Conservation (phyloP, 2,329 filamentous ascomycete species). For the Coccinonectria pachysandricola region DNA sequence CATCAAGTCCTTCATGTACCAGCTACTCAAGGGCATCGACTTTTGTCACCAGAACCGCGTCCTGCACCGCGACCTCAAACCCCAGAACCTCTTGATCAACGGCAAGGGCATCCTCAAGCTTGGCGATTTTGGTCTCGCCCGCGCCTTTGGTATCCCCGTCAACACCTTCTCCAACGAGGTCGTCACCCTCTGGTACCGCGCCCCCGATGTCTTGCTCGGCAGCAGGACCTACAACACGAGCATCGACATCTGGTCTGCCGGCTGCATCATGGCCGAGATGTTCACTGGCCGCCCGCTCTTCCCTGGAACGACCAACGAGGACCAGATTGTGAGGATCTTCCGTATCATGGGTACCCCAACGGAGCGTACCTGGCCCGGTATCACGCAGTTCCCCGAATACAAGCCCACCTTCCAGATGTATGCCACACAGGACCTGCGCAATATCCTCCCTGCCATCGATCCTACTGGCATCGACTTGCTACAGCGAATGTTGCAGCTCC, state of each 20-base stretch:
- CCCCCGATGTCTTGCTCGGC: slow-evolving; percentile 87
- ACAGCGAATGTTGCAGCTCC: slow-evolving; percentile 81
- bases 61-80: slow-evolving; percentile 89
- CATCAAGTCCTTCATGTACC: slow-evolving; percentile 99
- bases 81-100: slow-evolving; percentile 94
- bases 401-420: slow-evolving; percentile 92
- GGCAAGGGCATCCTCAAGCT: slow-evolving; percentile 82
- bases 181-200: slow-evolving; percentile 94
- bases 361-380: slow-evolving; percentile 90
- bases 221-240: slow-evolving; percentile 98
- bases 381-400: slow-evolving; percentile 94
- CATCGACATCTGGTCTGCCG: slow-evolving; percentile 98
- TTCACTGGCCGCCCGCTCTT: slow-evolving; percentile 93
- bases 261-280: slow-evolving; percentile 99
- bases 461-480: slow-evolving; percentile 77
- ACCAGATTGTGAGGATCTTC: slow-evolving; percentile 95
- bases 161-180: slow-evolving; percentile 99
- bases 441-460: slow-evolving; percentile 86
- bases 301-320: slow-evolving; percentile 95
- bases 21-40: slow-evolving; percentile 87
- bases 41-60: slow-evolving; percentile 98
- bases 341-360: slow-evolving; percentile 96
- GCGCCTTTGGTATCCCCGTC: slow-evolving; percentile 92
- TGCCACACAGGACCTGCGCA: slow-evolving; percentile 78
- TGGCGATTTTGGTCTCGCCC: slow-evolving; percentile 86